Percentiles rank a stretch among this genome's conserved stretches.
Evolutionary conservation across 352 stramenopile species (phyloP).

Genomic region (Sclerospora graminicola): DNA sequence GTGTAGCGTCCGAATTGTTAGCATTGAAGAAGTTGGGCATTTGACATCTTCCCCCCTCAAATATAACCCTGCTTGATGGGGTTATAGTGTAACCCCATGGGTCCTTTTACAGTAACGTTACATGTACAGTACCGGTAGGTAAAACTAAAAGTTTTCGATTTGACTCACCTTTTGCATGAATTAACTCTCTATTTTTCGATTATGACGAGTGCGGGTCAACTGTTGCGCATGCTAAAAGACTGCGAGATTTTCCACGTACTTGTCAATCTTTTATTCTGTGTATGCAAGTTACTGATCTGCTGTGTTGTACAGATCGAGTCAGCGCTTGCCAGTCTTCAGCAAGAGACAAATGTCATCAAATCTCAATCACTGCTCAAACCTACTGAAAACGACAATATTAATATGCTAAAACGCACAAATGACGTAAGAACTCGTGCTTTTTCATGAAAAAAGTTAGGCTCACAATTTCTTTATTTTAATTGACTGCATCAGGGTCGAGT

Average conservation of each 20-base stretch:
- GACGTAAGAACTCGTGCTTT: constrained; percentile 1
- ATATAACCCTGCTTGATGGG: too few species aligned
- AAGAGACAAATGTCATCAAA: constrained; percentile 8
- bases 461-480: constrained; percentile 1
- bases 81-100: too few species aligned
- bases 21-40: too few species aligned
- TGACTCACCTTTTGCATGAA: too few species aligned
- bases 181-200: too few species aligned
- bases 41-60: too few species aligned
- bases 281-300: neutral
- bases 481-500: constrained; percentile 13
- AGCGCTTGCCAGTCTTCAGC: constrained; percentile 18
- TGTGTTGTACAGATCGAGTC: constrained; percentile 25
- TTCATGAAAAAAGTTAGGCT: neutral
- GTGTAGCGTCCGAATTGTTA: too few species aligned
- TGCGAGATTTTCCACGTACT: constrained; percentile 36
- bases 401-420: constrained; percentile 5
- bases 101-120: too few species aligned
- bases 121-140: too few species aligned
- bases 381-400: neutral
- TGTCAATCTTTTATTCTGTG: neutral
- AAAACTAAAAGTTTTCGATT: too few species aligned
- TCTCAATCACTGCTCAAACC: constrained; percentile 11
- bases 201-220: constrained; percentile 20
- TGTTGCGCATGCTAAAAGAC: constrained; percentile 31